Base-by-base conservation (phyloP, 1,284 basidiomycete species). In the Filobasidium uniguttulatum region DNA sequence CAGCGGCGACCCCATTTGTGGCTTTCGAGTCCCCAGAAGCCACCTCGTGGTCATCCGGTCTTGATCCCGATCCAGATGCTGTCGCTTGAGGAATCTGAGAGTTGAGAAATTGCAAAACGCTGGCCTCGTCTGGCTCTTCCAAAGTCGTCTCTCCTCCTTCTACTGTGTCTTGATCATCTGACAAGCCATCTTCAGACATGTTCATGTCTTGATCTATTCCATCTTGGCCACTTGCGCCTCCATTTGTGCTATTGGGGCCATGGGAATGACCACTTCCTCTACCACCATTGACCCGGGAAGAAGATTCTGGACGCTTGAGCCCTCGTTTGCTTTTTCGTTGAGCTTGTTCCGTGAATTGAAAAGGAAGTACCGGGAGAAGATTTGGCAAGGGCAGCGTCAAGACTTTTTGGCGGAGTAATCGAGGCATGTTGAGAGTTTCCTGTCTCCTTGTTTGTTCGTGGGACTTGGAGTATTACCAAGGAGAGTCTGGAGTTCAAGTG, bases 391-490 rank as follows among this genome's bases (percentile, higher is more conserved):
- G 44, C 15, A 51, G 28, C 14, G 26, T 26, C 14, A 25, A 20
- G 31, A 51, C 49, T 19, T 51, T 51, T 35, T 51, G 44, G n/a
- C 49, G 43, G 15, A 46, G 44, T 44, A 51, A 35, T 26, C 44
- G 28, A n/a, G 49, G 49, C 49, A 51, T 51, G 25, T 34, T 51
- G 26, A n/a, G n/a, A n/a, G n/a, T n/a, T n/a, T n/a, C n/a, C n/a
- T n/a, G n/a, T n/a, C n/a, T n/a, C n/a, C n/a, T n/a, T n/a, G n/a
- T n/a, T n/a, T n/a, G n/a, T n/a, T n/a, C n/a, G n/a, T n/a, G n/a
- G n/a, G n/a, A n/a, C n/a, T n/a, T n/a, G n/a, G n/a, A n/a, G n/a
- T n/a, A n/a, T n/a, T n/a, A n/a, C n/a, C n/a, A n/a, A n/a, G n/a
- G n/a, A n/a, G n/a, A n/a, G n/a, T n/a, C n/a, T n/a, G n/a, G n/a